Percentiles rank a stretch among this genome's conserved stretches.
Evolutionary conservation across 352 stramenopile species (phyloP).

Genomic region (Globisporangium cylindrosporum): DNA sequence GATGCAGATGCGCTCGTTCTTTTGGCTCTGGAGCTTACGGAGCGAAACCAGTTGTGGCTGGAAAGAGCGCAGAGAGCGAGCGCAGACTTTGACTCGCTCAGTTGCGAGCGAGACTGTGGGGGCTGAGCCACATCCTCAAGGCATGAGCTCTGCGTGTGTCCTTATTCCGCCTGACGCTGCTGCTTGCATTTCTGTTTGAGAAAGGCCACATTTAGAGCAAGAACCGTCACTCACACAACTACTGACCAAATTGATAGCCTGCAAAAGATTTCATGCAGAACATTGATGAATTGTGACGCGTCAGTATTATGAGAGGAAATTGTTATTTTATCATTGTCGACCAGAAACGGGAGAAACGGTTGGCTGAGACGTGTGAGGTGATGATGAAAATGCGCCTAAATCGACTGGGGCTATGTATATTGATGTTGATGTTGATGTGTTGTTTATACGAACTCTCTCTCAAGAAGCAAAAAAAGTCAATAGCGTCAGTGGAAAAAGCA

Average conservation of each 20-base stretch:
- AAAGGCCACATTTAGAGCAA: constrained; percentile 8
- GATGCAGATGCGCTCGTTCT: background rate
- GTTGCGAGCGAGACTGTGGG: background rate
- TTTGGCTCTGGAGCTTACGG: background rate
- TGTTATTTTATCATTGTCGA: no score
- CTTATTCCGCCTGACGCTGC: background rate
- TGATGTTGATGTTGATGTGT: constrained; percentile 4
- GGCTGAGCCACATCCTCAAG: background rate
- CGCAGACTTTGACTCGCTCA: background rate
- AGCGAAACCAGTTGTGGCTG: background rate
- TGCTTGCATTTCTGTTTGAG: constrained; percentile 7
- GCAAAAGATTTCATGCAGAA: background rate
- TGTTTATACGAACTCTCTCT: constrained; percentile 2
- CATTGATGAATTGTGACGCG: background rate
- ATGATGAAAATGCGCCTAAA: constrained; percentile 5
- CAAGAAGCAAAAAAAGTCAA: constrained; percentile 2
- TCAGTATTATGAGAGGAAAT: background rate
- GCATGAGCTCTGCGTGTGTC: background rate
- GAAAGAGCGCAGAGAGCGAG: constrained; percentile 4
- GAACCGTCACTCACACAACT: background rate
- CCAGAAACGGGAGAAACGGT: background rate
- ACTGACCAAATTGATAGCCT: background rate
- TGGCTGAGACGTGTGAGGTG: background rate
- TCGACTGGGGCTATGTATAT: constrained; percentile 18
- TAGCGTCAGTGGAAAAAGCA: constrained; percentile 17